Evolutionary conservation across 805 yeast species (phyloP).

Genomic region (Metschnikowia shivogae): DNA sequence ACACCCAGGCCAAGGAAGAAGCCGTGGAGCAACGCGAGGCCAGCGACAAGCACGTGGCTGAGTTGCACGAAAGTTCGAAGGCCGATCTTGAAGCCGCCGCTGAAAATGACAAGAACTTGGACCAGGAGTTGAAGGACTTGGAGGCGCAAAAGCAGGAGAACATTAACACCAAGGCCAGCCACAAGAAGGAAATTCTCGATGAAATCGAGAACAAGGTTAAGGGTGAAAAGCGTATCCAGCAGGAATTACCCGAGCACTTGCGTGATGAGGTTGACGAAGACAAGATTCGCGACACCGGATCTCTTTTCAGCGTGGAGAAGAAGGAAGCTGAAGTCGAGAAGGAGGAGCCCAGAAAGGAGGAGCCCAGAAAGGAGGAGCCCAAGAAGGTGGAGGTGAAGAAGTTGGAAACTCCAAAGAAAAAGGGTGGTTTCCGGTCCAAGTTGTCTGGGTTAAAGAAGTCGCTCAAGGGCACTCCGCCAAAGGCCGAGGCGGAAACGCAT

Average conservation of each 20-base stretch:
- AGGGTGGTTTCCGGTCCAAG: constrained; percentile 17
- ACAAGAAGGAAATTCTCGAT: constrained; percentile 31
- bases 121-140: constrained; percentile 40
- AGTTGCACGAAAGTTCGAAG: constrained; percentile 24
- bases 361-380: neutral
- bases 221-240: constrained; percentile 46
- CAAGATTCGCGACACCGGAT: constrained; percentile 35
- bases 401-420: constrained; percentile 6
- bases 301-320: constrained; percentile 33
- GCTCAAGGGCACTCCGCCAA: constrained; percentile 1
- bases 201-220: constrained; percentile 35
- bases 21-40: constrained; percentile 36
- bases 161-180: constrained; percentile 32
- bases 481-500: neutral
- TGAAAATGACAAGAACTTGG: constrained; percentile 32
- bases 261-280: constrained; percentile 33
- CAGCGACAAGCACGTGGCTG: constrained; percentile 36
- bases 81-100: constrained; percentile 26
- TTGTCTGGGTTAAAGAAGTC: constrained; percentile 6
- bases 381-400: constrained; percentile 2
- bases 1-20: constrained; percentile 30
- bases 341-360: neutral
- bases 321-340: constrained; percentile 1
- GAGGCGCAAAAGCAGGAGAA: constrained; percentile 36
- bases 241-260: constrained; percentile 51